Evolutionary conservation across 2,329 filamentous ascomycete genomes (phyloP), one percentile per base, ranked within the genome.

Genomic region (Talaromyces sp.): DNA sequence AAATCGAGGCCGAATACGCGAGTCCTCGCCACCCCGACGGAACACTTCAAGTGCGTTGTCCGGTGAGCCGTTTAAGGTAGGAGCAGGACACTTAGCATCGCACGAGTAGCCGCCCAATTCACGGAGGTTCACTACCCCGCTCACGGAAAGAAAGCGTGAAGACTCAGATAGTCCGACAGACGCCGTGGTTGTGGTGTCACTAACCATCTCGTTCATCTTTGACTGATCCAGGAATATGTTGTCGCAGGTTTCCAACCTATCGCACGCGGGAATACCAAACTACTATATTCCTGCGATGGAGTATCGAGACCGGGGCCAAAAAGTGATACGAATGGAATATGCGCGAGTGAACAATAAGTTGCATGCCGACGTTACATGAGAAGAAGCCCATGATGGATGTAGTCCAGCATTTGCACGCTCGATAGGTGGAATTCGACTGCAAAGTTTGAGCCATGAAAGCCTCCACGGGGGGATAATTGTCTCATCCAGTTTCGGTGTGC

Each of bases 51-150:
- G 11, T 19, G 36, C 9, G 5, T 35, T 54, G 25, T 31, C 15
- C 52, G 52, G 52, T 54, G 52, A 54, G 17, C 52, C 28, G 19
- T 43, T 21, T 54, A 25, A 54, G 39, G 25, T 9, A 54, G 39
- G 22, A 25, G 36, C 9, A 33, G 35, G 28, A 43, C 39, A 37
- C 5, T 33, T 5, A 36, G 17, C 9, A 25, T 2, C 13, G 37
- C 60, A 66, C 6, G 78, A 73, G 61, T 84, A 82, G 39, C 83
- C 83, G 60, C 84, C 85, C n/a, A 86, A 73, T 66, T 88, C 85
- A 54, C 87, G 80, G 67, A 89, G 84, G 72, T 89, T 89, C 60
- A 77, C 37, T 22, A 89, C 77, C 17, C 85, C 85, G 3, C 77
- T 71, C 25, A 87, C 73, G 46, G 62, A 56, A 53, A 68, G 28